A percentile compares a stretch with the other conserved stretches of the same genome.
phyloP scores from a whole-genome alignment of 495 filamentous ascomycete genomes.

The Lepraria neglecta region DNA sequence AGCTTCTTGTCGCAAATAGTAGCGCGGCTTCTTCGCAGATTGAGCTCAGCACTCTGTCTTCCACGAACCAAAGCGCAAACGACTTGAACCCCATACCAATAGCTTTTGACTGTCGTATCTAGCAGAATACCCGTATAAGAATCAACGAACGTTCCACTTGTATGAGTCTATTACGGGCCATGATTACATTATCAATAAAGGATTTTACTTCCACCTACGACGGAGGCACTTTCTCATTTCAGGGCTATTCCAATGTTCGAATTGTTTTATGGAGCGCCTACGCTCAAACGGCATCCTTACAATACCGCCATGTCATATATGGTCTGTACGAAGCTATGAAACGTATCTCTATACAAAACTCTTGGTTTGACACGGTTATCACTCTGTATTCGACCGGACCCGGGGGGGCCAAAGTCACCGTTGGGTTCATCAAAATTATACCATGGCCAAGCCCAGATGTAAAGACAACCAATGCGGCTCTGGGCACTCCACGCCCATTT shows the following conservation, averaged over 20 bases:
- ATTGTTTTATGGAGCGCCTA: background rate
- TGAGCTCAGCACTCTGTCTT: background rate
- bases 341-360: background rate
- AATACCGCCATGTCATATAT: slow-evolving; percentile 3
- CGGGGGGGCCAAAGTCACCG: background rate
- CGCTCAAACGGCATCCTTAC: background rate
- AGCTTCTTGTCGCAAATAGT: background rate
- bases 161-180: slow-evolving; percentile 9
- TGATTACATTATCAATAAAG: slow-evolving; percentile 1
- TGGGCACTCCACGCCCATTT: background rate
- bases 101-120: background rate
- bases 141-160: background rate
- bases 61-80: background rate
- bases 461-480: background rate
- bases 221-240: slow-evolving; percentile 4
- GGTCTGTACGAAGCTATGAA: background rate
- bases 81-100: background rate
- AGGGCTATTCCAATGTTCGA: background rate
- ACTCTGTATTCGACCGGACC: slow-evolving; percentile 6
- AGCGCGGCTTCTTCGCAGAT: background rate
- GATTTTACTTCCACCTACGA: background rate
- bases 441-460: background rate
- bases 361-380: background rate
- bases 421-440: background rate
- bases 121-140: background rate